Evolutionary conservation across 805 yeast species (phyloP).

Genomic region (Candida krabiensis): DNA sequence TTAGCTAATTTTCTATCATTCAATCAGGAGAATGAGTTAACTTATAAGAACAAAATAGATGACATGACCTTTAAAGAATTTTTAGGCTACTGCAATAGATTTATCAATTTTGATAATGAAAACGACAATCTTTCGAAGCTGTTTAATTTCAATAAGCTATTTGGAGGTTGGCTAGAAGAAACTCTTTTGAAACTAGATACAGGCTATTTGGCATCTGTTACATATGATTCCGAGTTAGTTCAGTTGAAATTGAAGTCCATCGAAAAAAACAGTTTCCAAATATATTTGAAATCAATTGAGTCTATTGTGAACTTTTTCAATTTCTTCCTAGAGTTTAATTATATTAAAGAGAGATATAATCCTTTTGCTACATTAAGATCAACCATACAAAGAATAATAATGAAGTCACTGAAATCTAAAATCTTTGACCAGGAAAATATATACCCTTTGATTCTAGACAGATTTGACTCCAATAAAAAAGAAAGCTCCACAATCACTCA

Average conservation of each 20-base stretch:
- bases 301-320: conserved; percentile 24
- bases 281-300: conserved; percentile 20
- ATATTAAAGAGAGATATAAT: conserved; percentile 5
- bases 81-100: conserved; percentile 13
- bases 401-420: conserved; percentile 20
- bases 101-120: conserved; percentile 2
- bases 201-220: conserved; percentile 9
- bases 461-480: conserved; percentile 12
- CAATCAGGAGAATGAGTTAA: conserved; percentile 9
- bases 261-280: not conserved
- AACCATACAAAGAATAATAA: conserved; percentile 19
- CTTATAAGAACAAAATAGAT: conserved; percentile 9
- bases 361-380: conserved; percentile 18
- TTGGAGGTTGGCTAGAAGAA: conserved; percentile 23
- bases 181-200: conserved; percentile 16
- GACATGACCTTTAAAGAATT: conserved; percentile 18
- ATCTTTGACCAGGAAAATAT: conserved; percentile 26
- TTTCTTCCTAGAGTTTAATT: conserved; percentile 15
- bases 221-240: conserved; percentile 5
- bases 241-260: conserved; percentile 4
- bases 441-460: conserved; percentile 26
- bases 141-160: conserved; percentile 25
- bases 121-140: conserved; percentile 9
- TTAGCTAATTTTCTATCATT: conserved; percentile 18
- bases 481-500: conserved; percentile 6